A percentile compares a stretch with the other conserved stretches of the same genome.
Conservation (phyloP, 176 grass and related monocot genomes). For the Aegilops sharonensis region DNA sequence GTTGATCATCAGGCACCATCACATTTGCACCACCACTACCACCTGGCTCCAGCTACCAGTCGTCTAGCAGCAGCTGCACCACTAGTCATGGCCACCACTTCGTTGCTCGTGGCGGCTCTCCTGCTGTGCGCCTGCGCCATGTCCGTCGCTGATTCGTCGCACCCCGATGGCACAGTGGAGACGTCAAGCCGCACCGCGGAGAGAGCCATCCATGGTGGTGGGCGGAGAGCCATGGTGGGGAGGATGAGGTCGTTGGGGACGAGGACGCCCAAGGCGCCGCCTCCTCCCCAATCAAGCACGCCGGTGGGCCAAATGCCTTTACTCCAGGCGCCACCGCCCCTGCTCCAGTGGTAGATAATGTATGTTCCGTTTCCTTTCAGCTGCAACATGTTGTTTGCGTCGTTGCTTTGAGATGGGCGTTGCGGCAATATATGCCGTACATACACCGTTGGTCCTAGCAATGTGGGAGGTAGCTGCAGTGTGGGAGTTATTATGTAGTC, state of each 20-base stretch:
- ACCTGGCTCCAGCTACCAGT: background rate
- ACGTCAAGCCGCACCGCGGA: background rate
- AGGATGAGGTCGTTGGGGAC: conserved; percentile 1
- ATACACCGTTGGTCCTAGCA: too few species aligned
- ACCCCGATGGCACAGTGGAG: background rate
- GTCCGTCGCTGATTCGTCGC: background rate
- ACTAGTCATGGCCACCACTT: background rate
- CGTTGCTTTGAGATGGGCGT: too few species aligned
- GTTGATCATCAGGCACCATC: background rate
- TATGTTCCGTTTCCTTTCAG: background rate
- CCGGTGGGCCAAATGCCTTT: background rate
- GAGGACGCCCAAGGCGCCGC: background rate
- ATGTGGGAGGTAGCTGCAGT: too few species aligned
- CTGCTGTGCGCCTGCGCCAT: background rate
- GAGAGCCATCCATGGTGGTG: background rate
- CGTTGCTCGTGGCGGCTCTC: background rate
- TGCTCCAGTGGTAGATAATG: background rate
- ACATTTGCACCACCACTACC: background rate
- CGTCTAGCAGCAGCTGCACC: background rate
- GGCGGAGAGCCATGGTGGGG: background rate
- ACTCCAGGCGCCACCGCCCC: background rate
- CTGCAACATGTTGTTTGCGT: background rate
- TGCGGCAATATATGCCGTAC: too few species aligned
- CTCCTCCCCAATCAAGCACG: background rate
- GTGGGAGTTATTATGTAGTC: too few species aligned